Evolutionary conservation across 331 rosid genomes (phyloP), one percentile per base, ranked within the genome.

Genomic region (Acacia pycnantha): DNA sequence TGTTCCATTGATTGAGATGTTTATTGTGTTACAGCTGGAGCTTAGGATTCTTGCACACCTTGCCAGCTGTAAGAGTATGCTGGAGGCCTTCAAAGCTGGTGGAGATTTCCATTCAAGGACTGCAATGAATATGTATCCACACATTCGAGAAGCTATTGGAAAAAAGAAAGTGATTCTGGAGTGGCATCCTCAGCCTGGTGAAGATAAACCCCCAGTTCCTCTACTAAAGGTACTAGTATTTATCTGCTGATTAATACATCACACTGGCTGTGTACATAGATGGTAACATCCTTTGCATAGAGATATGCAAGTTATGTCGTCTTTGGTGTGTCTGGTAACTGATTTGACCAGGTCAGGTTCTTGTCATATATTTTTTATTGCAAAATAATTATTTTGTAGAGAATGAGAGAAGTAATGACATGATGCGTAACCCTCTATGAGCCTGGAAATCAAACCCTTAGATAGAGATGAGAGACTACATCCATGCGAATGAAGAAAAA

Each of bases 91-190:
- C 82, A 80, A 87, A 92, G 98, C 97, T 69, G 98, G 98, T 59
- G 98, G 98, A 78, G 98, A 95, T 92, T 95, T 95, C 87, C 98
- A 95, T 90, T 95, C 98, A 26, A 93, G 98, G 84, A 95, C 98
- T 11, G 98, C 98, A 67, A 87, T 95, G 98, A 95, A 93, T 85
- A 95, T 95, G 98, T 95, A 95, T 75, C 93, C 97, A 37, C 92
- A 93, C 87, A 93, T 95, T 85, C 93, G 93, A 66, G 90, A 95
- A 77, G 99, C 99, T 10, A 85, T 95, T 79, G 91, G 90, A 77
- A 80, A 85, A 31, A 88, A 88, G 84, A 73, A 90, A 77, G 99
- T 92, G 86, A 90, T 95, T 84, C 98, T 95, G 70, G 99, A 95
- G 86, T 95, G 99, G 99, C 90, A 93, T 83, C 96, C 94, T 79